Base-by-base conservation (phyloP, 2,329 filamentous ascomycete genomes). In the Apiospora kogelbergensis region DNA sequence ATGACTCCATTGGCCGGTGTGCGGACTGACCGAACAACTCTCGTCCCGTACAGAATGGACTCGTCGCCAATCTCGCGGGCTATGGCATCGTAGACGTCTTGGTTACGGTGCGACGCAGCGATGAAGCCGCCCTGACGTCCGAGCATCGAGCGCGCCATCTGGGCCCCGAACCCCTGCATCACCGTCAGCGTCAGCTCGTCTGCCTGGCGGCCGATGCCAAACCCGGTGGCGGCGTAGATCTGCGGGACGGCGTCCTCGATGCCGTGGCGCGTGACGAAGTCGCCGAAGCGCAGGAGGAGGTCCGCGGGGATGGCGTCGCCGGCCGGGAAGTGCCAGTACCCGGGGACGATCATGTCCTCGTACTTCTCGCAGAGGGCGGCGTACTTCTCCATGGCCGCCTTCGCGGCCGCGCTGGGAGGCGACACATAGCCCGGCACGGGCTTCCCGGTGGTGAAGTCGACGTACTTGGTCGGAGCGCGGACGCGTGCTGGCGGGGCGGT, bases 261-360 rank as follows among this genome's bases (percentile, higher is more conserved):
- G 6, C 46, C 33, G 65, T 67, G 20, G 7, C 11, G 15, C 13
- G 4, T 30, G 2, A 40, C 65, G 15, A 67, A 67, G 13, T 67
- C 46, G 17, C 46, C 33, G 22, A 67, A 67, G 26, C 37, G 45
- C 65, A 67, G 7, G 13, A 67, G 45, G 9, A 67, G 65, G 20
- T 67, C 65, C 41, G 26, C 46, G 22, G 65, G 65, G 33, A 67
- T 26, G 26, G 22, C 65, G 45, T 24, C 65, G 15, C 65, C 65
- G 7, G 33, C 11, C 15, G 65, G 65, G 46, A 67, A 67, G 13
- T 60, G 37, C 65, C 65, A 67, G 20, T 24, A 40, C 13, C 65
- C 65, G 20, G 65, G 46, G 11, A 67, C n/a, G 0, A 67, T 6
- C 65, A 67, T 67, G 33, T 67, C 26, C 33, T 67, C 65, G 65